phyloP scores from a whole-genome alignment of 805 yeast species.

The Saccharomycopsis amapae region DNA sequence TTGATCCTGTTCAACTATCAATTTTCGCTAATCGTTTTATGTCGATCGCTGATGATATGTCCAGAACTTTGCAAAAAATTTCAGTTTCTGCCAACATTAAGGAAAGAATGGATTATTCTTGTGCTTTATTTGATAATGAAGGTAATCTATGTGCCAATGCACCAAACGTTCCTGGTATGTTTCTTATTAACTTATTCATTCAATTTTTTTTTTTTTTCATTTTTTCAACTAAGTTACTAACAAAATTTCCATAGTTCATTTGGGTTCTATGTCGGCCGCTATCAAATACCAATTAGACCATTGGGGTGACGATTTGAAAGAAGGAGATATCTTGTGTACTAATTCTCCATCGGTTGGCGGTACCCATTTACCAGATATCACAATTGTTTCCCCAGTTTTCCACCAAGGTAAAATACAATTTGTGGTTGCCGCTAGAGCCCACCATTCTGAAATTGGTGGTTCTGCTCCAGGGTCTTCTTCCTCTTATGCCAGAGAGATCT shows the following conservation, averaged over 20 bases:
- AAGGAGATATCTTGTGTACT: constrained; percentile 71
- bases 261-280: constrained; percentile 81
- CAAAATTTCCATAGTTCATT: too few relatives aligned
- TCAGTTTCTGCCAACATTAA: constrained; percentile 78
- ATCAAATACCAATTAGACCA: constrained; percentile 55
- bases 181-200: too few relatives aligned
- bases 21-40: constrained; percentile 78
- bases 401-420: constrained; percentile 55
- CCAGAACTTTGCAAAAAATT: constrained; percentile 69
- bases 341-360: constrained; percentile 73
- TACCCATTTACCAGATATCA: constrained; percentile 83
- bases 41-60: constrained; percentile 92
- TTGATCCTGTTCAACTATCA: constrained; percentile 68
- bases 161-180: constrained; percentile 80
- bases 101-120: constrained; percentile 75
- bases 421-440: constrained; percentile 92
- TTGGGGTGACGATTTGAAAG: constrained; percentile 57
- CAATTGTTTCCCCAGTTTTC: constrained; percentile 87
- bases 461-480: constrained; percentile 92
- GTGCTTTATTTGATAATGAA: constrained; percentile 69
- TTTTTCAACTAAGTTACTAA: too few relatives aligned
- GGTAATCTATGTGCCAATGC: constrained; percentile 84
- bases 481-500: constrained; percentile 74
- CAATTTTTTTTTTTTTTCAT: too few relatives aligned
- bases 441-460: constrained; percentile 95